phyloP scores from a whole-genome alignment of 2,329 filamentous ascomycete species.

The Phyllachora maydis region DNA sequence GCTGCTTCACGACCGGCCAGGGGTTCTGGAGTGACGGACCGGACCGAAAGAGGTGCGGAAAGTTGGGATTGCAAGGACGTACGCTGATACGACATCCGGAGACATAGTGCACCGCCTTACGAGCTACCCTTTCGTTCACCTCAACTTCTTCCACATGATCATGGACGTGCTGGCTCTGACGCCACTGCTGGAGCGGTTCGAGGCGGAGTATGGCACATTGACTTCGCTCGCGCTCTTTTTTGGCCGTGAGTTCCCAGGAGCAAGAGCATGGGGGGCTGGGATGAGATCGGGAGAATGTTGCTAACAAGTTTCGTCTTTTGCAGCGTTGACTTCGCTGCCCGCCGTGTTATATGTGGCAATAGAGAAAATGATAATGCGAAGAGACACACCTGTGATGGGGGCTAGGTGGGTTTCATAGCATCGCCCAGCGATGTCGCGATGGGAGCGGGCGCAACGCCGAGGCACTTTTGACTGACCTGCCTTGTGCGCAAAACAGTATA shows the following conservation, averaged over 20 bases:
- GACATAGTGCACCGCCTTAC: slow-evolving; percentile 71
- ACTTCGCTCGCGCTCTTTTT: slow-evolving; percentile 75
- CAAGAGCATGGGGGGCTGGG: background rate
- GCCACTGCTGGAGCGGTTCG: slow-evolving; percentile 85
- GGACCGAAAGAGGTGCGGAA: too few relatives aligned
- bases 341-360: slow-evolving; percentile 63
- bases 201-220: slow-evolving; percentile 78
- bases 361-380: slow-evolving; percentile 52
- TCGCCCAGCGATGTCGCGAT: background rate
- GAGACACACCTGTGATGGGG: slow-evolving; percentile 59
- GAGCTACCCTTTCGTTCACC: slow-evolving; percentile 76
- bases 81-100: too few relatives aligned
- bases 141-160: slow-evolving; percentile 58
- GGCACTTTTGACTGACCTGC: too few relatives aligned
- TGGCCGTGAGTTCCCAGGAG: slow-evolving; percentile 54
- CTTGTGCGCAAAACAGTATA: slow-evolving; percentile 35
- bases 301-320: slow-evolving; percentile 3
- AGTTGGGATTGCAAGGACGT: too few relatives aligned
- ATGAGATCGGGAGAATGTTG: background rate
- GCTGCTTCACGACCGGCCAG: background rate
- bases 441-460: too few relatives aligned
- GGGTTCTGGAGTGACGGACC: background rate
- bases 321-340: slow-evolving; percentile 63
- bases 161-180: slow-evolving; percentile 64
- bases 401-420: slow-evolving; percentile 64